Percentiles rank a stretch among this genome's conserved stretches.
These are phyloP conservation scores for Heritiera fomes DNA, from an alignment of 345 rosid genomes.

Conservation along the genomic window DNA sequence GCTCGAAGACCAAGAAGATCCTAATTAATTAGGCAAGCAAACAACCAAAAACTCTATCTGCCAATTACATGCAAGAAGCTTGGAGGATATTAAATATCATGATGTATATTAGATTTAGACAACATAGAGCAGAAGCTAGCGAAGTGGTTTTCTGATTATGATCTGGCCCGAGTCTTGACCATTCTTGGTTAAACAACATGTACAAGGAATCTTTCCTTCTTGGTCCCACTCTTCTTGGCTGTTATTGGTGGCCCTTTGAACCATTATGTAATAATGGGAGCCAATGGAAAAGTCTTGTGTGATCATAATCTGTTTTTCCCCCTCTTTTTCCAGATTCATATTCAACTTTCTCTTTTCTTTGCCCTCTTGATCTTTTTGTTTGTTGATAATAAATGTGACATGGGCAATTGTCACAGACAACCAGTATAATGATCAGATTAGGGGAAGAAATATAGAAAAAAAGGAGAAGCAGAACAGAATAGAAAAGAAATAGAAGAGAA, in stretches of 20 bases:
- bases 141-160: not conserved
- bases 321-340: too few species aligned
- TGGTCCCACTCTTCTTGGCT: not conserved
- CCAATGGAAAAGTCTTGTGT: not conserved
- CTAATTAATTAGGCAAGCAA: not conserved
- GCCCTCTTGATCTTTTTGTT: not conserved
- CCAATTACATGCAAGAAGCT: not conserved
- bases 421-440: too few species aligned
- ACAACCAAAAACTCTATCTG: not conserved
- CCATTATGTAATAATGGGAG: not conserved
- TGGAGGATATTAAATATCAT: not conserved
- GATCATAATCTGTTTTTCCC: not conserved
- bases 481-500: too few species aligned
- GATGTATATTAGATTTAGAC: not conserved
- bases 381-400: not conserved
- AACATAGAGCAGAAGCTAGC: too few species aligned
- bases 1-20: constrained; percentile 9
- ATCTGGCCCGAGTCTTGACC: not conserved
- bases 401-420: too few species aligned
- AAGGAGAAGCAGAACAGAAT: too few species aligned
- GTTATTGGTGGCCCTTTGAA: not conserved
- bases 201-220: not conserved
- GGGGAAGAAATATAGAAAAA: too few species aligned
- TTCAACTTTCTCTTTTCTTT: not conserved
- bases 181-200: not conserved